Base-by-base conservation (phyloP, 2,329 filamentous ascomycete genomes). In the Diaporthe ilicicola region DNA sequence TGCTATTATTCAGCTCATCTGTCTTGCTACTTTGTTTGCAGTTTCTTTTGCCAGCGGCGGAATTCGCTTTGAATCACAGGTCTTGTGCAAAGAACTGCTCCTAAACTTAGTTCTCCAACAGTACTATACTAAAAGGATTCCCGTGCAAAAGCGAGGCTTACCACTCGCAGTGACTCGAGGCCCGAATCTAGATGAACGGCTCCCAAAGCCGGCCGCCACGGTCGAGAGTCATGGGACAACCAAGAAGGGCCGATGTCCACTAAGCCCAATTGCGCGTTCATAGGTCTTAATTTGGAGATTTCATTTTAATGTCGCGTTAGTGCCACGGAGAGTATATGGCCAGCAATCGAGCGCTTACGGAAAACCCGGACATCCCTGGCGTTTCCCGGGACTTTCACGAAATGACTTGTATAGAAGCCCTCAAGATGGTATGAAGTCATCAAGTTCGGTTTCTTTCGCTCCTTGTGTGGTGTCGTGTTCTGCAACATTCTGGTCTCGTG, bases 341-440 rank as follows among this genome's bases (percentile, higher is more conserved):
- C 19, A 22, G 13, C 27, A 37, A 7, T 37, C 2, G 4, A 48
- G 42, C 24, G n/a, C 19, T 3, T 27, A 27, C 56, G 56, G 56
- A 62, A 62, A 62, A 48, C 19, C 56, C 56, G 56, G 22, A 62
- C 6, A 62, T 62, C 56, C 56, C 42, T 34, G 56, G 7, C 56
- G 5, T 6, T 5, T 24, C 9, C 46, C 12, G 4, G 39, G n/a
- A 24, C 27, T 12, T 34, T 32, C 27, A 46, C 17, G 56, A 29
- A 27, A 59, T 61, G n/a, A 62, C 56, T 48, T 62, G 10, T 24
- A 48, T 17, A 17, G 19, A 34, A 17, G 17, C 27, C 10, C 17
- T 62, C 56, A 12, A 19, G n/a, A 15, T 62, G 56, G 6, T 22
- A 17, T 4, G 19, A 6, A 15, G 13, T 2, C 3, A 62, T 10